phyloP scores from a whole-genome alignment of 78 protist species.

The Acrasis kona region DNA sequence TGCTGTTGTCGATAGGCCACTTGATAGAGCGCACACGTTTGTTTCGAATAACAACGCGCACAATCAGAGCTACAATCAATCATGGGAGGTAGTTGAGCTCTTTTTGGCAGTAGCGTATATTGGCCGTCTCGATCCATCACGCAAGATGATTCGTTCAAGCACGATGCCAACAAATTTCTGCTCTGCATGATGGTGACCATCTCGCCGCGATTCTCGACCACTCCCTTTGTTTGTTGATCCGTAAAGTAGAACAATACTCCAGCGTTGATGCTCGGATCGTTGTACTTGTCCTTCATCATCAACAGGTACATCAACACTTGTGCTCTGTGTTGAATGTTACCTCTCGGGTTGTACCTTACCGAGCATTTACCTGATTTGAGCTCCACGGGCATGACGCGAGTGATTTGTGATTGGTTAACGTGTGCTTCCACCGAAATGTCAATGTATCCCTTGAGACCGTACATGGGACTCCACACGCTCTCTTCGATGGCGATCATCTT shows the following conservation, averaged over 20 bases:
- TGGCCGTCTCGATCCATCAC: too few species aligned
- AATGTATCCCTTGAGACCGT: neutral
- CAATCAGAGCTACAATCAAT: neutral
- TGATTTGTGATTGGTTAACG: too few species aligned
- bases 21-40: too few species aligned
- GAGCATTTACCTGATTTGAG: neutral
- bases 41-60: neutral
- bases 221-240: neutral
- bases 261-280: neutral
- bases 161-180: neutral
- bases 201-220: neutral
- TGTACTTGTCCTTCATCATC: neutral
- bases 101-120: too few species aligned
- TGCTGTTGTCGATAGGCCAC: too few species aligned
- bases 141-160: neutral
- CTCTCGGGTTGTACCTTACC: neutral
- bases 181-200: neutral
- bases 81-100: too few species aligned
- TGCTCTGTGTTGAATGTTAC: neutral
- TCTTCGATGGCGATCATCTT: neutral
- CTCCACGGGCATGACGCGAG: neutral
- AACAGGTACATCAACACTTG: neutral
- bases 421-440: neutral
- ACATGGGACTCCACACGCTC: neutral
- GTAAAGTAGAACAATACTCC: neutral